These are phyloP conservation scores for Candida nitratophila DNA, from an alignment of 805 yeast species.

Conservation along the genomic window DNA sequence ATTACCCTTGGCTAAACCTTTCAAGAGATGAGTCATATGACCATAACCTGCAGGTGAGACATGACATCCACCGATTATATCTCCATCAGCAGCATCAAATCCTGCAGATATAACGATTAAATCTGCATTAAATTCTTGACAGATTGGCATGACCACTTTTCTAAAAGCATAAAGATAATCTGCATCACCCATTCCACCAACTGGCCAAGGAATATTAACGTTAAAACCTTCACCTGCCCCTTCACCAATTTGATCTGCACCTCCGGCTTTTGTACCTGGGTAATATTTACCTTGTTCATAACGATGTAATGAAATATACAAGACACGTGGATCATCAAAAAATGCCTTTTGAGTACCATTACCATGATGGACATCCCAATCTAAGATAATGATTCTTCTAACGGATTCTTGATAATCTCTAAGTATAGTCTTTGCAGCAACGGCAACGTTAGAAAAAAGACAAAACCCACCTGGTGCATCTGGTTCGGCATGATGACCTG, in stretches of 20 bases:
- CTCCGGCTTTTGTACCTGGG: constrained; percentile 89
- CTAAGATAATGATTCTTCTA: constrained; percentile 72
- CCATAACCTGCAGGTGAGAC: constrained; percentile 95
- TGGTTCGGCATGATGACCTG: constrained; percentile 99
- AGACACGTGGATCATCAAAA: constrained; percentile 79
- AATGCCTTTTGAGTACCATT: constrained; percentile 97
- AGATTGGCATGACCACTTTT: constrained; percentile 79
- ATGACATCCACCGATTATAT: constrained; percentile 92
- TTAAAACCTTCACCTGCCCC: constrained; percentile 83
- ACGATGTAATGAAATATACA: constrained; percentile 87
- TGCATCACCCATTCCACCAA: constrained; percentile 88
- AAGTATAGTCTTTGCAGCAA: constrained; percentile 83
- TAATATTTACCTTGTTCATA: constrained; percentile 88
- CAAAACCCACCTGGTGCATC: constrained; percentile 97
- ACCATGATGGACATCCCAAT: constrained; percentile 99
- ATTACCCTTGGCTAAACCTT: constrained; percentile 82
- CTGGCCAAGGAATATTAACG: constrained; percentile 91
- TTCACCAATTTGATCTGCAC: constrained; percentile 73
- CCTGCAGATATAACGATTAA: constrained; percentile 91
- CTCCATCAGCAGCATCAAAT: constrained; percentile 98
- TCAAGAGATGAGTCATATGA: constrained; percentile 88
- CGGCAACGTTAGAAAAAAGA: constrained; percentile 92
- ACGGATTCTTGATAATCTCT: constrained; percentile 84
- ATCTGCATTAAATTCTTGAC: constrained; percentile 87
- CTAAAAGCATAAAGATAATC: constrained; percentile 91